phyloP scores from a whole-genome alignment of 1,284 basidiomycete species.

The Schizophyllum commune region DNA sequence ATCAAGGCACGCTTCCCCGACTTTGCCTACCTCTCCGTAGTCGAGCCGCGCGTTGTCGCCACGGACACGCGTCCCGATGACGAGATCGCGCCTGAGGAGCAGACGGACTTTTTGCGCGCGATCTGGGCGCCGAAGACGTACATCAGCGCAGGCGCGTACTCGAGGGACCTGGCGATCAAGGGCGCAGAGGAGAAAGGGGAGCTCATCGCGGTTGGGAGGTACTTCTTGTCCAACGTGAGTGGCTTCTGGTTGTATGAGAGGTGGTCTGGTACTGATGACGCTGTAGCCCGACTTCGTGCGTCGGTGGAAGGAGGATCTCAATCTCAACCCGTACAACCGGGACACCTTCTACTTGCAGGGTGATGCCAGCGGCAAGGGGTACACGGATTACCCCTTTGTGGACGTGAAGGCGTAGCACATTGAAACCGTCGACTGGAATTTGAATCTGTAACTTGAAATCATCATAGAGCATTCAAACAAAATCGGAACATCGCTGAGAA shows the following conservation, averaged over 20 bases:
- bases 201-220: slow-evolving; percentile 7
- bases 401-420: no score
- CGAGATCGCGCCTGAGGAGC: slow-evolving; percentile 5
- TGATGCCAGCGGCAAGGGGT: slow-evolving; percentile 5
- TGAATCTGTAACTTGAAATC: no score
- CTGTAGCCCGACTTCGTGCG: slow-evolving; percentile 7
- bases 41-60: slow-evolving; percentile 26
- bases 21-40: slow-evolving; percentile 41
- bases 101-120: slow-evolving; percentile 22
- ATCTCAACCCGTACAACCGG: slow-evolving; percentile 6
- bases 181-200: neutral
- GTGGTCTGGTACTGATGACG: no score
- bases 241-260: no score
- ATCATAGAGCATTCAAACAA: no score
- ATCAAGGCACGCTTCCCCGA: slow-evolving; percentile 23
- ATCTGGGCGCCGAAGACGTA: slow-evolving; percentile 23
- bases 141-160: slow-evolving; percentile 7
- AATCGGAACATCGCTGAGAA: no score
- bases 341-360: slow-evolving; percentile 7
- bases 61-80: slow-evolving; percentile 5
- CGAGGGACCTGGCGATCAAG: neutral
- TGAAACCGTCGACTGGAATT: no score
- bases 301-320: slow-evolving; percentile 2
- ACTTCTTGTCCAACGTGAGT: slow-evolving; percentile 10
- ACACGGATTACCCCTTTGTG: slow-evolving; percentile 8